These are phyloP conservation scores for Yamadazyma diddensiae DNA, from an alignment of 1,139 yeast species.

Conservation along the genomic window DNA sequence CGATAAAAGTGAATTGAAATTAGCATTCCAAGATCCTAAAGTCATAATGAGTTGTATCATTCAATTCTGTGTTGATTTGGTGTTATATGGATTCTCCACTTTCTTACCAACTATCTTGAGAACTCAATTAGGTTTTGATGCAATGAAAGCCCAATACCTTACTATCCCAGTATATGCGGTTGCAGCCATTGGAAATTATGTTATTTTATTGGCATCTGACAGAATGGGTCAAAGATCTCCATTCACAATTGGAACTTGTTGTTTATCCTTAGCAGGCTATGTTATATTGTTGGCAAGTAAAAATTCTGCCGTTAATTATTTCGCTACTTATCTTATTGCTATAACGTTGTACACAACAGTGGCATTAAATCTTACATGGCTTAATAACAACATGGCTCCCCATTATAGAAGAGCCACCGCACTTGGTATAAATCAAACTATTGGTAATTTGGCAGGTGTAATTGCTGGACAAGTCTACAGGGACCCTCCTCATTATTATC, in stretches of 20 bases:
- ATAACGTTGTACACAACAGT: slow-evolving; percentile 38
- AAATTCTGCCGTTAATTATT: slow-evolving; percentile 38
- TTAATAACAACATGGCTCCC: slow-evolving; percentile 43
- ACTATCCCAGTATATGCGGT: slow-evolving; percentile 7
- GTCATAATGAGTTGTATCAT: slow-evolving; percentile 37
- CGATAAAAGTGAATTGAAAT: slow-evolving; percentile 37
- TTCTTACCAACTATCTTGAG: slow-evolving; percentile 46
- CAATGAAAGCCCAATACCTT: slow-evolving; percentile 42
- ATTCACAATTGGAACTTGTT: slow-evolving; percentile 20
- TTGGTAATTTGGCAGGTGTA: slow-evolving; percentile 46
- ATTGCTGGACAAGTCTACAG: slow-evolving; percentile 44
- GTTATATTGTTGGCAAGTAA: slow-evolving; percentile 28
- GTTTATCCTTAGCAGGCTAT: slow-evolving; percentile 38
- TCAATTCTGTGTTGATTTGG: slow-evolving; percentile 46
- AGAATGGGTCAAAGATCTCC: slow-evolving; percentile 17
- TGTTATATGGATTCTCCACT: slow-evolving; percentile 47
- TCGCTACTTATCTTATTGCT: slow-evolving; percentile 45
- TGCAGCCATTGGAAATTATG: slow-evolving; percentile 2
- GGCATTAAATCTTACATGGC: slow-evolving; percentile 45
- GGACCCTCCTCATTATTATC: slow-evolving; percentile 26
- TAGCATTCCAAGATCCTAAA: slow-evolving; percentile 39
- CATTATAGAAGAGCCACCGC: slow-evolving; percentile 46
- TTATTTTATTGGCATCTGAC: slow-evolving; percentile 28
- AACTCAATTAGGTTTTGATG: slow-evolving; percentile 40
- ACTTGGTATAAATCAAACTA: slow-evolving; percentile 40